Conservation (phyloP, 805 yeast genomes). For the Cyberlindnera misumaiensis region DNA sequence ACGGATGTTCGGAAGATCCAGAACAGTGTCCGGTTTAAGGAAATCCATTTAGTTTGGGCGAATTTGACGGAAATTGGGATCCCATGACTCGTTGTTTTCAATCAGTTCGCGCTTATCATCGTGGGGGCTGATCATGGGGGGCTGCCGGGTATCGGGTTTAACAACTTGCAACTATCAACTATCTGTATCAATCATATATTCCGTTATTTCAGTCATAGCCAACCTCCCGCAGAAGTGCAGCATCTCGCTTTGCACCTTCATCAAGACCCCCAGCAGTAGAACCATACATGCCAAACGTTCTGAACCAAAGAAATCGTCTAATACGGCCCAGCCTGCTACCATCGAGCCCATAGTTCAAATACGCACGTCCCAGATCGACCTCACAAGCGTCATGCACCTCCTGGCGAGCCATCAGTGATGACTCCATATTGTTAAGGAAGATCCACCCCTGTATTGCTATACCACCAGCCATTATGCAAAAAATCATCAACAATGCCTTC, state of each 20-base stretch:
- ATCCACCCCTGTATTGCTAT: constrained; percentile 36
- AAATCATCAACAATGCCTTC: constrained; percentile 37
- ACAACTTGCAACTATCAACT: too few species aligned
- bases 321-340: constrained; percentile 42
- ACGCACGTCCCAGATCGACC: constrained; percentile 34
- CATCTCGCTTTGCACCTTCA: constrained; percentile 53
- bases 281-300: constrained; percentile 30
- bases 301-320: constrained; percentile 51
- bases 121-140: too few species aligned
- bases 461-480: constrained; percentile 30
- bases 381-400: constrained; percentile 35
- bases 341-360: constrained; percentile 47
- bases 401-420: constrained; percentile 25
- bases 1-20: constrained; percentile 77
- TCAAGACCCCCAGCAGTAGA: constrained; percentile 26
- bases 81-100: too few species aligned
- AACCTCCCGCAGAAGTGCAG: constrained; percentile 67
- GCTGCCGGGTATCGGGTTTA: too few species aligned
- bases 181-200: too few species aligned
- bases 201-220: too few species aligned
- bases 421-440: constrained; percentile 32
- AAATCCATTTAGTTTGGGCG: constrained; percentile 82
- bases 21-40: constrained; percentile 72
- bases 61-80: too few species aligned
- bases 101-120: too few species aligned